Evolutionary conservation across 495 filamentous ascomycete species (phyloP), one percentile per base, ranked within the genome.

Genomic region (Penicillium fimorum): DNA sequence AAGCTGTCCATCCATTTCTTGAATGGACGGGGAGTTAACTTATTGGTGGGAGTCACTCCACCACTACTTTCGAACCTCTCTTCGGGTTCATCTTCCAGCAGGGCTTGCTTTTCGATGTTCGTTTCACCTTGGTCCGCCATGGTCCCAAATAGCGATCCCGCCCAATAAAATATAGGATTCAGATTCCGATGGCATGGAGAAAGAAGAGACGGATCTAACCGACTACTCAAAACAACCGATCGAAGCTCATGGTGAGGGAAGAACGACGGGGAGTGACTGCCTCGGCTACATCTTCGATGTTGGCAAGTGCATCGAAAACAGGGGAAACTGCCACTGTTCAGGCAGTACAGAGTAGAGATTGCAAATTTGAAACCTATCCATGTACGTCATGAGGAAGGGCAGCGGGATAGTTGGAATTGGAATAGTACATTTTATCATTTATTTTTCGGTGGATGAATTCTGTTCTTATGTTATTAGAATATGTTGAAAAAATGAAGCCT

Each of bases 1-100:
- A 87, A 74, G 37, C 76, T 82, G 42, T 79, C 76, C 53, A 86
- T 73, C 79, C 83, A 85, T 65, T 72, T 77, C 44, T 70, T 75
- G 61, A 86, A 82, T 5, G 78, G 68, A 44, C 65, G 62, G 15
- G 62, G 9, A 24, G 56, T 41, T 38, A 47, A 57, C 38, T 42
- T 66, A 48, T 18, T 43, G 15, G 42, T 42, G 10, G 53, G 48
- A n/a, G 38, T 38, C n/a, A 37, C 40, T 7, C 47, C 45, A 20
- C 53, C 55, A 11, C 47, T 52, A 10, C 48, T 18, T 15, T 35
- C 37, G 13, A 35, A 12, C 1, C 37, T 53, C 25, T 58, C 57
- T 40, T 62, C 60, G 15, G 52, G 56, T 27, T 63, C 58, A n/a
- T 59, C 48, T 22, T 64, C 33, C 6, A 42, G 10, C 24, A 56